Conservation (phyloP, 1,284 basidiomycete species). For the Rhodotorula sp. region DNA sequence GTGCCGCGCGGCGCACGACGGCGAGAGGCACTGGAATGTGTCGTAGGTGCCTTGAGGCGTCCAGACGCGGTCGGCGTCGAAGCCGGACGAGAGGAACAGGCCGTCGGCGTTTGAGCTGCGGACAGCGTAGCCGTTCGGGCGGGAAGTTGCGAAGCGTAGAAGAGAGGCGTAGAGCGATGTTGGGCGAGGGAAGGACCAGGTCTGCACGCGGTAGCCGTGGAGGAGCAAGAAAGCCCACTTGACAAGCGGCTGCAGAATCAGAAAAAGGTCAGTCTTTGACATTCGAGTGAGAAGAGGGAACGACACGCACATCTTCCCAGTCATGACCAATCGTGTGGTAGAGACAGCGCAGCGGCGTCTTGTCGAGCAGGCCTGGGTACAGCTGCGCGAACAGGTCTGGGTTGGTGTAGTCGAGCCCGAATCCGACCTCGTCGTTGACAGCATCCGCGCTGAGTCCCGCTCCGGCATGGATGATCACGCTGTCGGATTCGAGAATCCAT, state of each 20-base stretch:
- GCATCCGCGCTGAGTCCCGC: constrained; percentile 29
- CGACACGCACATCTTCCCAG: constrained; percentile 16
- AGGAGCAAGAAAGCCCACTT: constrained; percentile 31
- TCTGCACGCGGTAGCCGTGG: constrained; percentile 11
- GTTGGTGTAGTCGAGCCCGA: constrained; percentile 29
- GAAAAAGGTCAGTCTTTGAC: background rate
- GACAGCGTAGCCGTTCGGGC: constrained; percentile 16
- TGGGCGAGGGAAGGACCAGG: constrained; percentile 1
- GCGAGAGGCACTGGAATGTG: constrained; percentile 26
- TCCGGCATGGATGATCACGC: constrained; percentile 29
- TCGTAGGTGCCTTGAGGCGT: constrained; percentile 29
- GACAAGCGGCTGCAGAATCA: constrained; percentile 15
- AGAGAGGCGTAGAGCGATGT: constrained; percentile 25
- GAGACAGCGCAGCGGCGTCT: constrained; percentile 6
- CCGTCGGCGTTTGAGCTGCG: constrained; percentile 34
- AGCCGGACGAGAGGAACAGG: constrained; percentile 28
- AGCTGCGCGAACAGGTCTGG: constrained; percentile 19
- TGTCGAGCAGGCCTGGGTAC: constrained; percentile 18
- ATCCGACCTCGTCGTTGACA: constrained; percentile 5
- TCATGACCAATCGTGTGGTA: constrained; percentile 33
- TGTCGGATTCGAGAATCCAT: constrained; percentile 11
- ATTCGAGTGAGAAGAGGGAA: background rate
- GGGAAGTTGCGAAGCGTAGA: background rate
- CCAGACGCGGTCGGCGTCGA: constrained; percentile 5
- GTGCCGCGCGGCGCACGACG: background rate